A percentile compares a stretch with the other conserved stretches of the same genome.
Evolutionary conservation across 2,329 filamentous ascomycete genomes (phyloP).

Genomic region (Cryoendolithus antarcticus): DNA sequence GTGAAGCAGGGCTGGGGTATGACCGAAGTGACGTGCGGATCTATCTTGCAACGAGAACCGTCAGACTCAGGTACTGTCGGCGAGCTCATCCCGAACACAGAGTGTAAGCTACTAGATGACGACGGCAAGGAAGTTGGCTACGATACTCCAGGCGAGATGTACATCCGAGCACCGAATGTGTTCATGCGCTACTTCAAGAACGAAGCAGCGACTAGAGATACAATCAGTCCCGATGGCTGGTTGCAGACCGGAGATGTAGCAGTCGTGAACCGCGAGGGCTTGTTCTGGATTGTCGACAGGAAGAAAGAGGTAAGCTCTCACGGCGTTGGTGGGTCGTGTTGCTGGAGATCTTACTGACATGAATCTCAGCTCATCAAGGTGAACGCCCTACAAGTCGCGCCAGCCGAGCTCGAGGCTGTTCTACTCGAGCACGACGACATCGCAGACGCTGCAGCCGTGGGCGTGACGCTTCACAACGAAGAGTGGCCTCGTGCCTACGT

Average conservation of each 20-base stretch:
- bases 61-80: constrained; percentile 54
- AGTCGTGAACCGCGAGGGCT: constrained; percentile 43
- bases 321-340: no score
- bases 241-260: constrained; percentile 61
- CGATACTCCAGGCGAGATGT: constrained; percentile 56
- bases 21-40: constrained; percentile 68
- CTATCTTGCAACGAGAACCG: constrained; percentile 26
- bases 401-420: constrained; percentile 23
- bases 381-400: constrained; percentile 25
- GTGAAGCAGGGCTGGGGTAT: constrained; percentile 68
- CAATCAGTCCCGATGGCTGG: constrained; percentile 53
- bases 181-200: constrained; percentile 70
- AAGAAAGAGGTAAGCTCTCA: constrained; percentile 47
- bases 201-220: constrained; percentile 51
- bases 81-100: constrained; percentile 56
- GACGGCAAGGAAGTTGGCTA: constrained; percentile 38
- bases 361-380: constrained; percentile 29
- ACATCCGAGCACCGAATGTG: constrained; percentile 58
- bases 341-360: constrained; percentile 22
- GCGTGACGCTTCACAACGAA: constrained; percentile 37
- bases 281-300: constrained; percentile 59
- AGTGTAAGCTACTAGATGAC: constrained; percentile 54
- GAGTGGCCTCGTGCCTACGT: constrained; percentile 45
- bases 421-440: constrained; percentile 40
- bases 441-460: constrained; percentile 44